Evolutionary conservation across 148 eudicot genomes (phyloP), one percentile per base, ranked within the genome.

Genomic region (Fallopia convolvulus): DNA sequence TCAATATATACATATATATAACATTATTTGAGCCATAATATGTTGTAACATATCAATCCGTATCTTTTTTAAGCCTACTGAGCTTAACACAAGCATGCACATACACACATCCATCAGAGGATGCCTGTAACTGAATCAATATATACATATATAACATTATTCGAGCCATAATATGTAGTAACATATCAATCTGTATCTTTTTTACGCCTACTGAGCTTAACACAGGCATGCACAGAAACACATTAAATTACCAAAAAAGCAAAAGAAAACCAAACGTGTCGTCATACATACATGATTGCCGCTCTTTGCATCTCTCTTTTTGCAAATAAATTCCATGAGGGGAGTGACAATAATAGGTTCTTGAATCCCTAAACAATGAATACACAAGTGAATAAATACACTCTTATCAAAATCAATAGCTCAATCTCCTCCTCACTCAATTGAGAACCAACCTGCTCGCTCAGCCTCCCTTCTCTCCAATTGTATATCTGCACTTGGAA

Each of bases 401-500:
- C 70, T 13, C 65, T 8, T 8, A 58, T 6, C 70, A 63, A 58
- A 63, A 3, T 3, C 70, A 12, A 12, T 63, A 9, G 70, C 3
- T 17, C 40, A 63, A 63, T 30, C 17, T 63, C 9, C 70, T 63
- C 39, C 39, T 63, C 70, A 52, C 70, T 63, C 39, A 52, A 33
- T 4, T 30, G 49, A 42, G n/a, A 41, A 9, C 13, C 20, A 36
- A 89, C 93, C 93, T 81, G 87, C 87, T 80, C 85, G 82, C 77
- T 86, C 93, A 74, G 93, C 93, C 80, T 89, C 93, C 83, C 81
- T 87, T 80, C 89, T 87, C 80, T 89, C 93, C 89, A 87, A 76
- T 74, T 89, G 93, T 79, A 89, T 81, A 71, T 89, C 93, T 80
- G 93, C 93, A 83, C 93, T 89, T 1, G 93, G 93, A 83, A 89